phyloP scores from a whole-genome alignment of 805 yeast species.

The Candida insectalens region DNA sequence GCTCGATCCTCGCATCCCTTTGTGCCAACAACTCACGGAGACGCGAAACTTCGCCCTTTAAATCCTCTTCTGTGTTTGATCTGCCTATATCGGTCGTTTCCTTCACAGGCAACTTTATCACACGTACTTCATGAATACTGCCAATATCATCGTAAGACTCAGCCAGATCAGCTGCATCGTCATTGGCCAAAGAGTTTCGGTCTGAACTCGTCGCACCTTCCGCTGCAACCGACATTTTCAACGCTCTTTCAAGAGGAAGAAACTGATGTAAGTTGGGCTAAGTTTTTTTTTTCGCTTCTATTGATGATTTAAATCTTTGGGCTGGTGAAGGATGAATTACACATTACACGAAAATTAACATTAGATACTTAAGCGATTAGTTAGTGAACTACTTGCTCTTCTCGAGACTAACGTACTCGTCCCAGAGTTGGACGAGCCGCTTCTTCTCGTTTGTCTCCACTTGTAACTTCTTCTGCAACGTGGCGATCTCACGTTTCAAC shows the following conservation, averaged over 20 bases:
- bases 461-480: constrained; percentile 35
- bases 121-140: constrained; percentile 2
- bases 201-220: background rate
- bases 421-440: constrained; percentile 41
- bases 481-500: constrained; percentile 42
- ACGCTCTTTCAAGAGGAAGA: too few relatives aligned
- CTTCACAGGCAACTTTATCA: constrained; percentile 1
- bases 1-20: background rate
- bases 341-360: too few relatives aligned
- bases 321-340: too few relatives aligned
- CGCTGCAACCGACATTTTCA: too few relatives aligned
- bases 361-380: too few relatives aligned
- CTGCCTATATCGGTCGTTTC: too few relatives aligned
- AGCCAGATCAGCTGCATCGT: background rate
- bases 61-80: too few relatives aligned
- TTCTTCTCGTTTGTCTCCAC: constrained; percentile 49
- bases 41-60: too few relatives aligned
- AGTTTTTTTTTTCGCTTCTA: too few relatives aligned
- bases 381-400: constrained; percentile 4
- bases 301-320: too few relatives aligned
- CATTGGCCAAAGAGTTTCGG: background rate
- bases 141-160: too few relatives aligned
- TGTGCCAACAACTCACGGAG: background rate
- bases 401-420: constrained; percentile 21
- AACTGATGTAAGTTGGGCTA: too few relatives aligned